Conservation (phyloP, 768 basidiomycete species). For the Wakefieldia striispora region DNA sequence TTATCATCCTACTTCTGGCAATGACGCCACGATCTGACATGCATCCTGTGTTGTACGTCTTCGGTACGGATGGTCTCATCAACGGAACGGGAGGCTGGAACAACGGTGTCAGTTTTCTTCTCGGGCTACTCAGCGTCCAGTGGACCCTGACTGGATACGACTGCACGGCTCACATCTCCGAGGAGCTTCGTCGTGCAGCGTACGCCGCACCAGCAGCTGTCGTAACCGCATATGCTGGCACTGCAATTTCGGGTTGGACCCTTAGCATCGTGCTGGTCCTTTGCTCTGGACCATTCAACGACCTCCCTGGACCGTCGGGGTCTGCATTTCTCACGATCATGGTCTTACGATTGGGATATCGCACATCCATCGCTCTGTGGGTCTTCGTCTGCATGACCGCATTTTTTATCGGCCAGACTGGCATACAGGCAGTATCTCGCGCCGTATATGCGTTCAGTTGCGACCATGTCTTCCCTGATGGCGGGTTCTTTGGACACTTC, state of each 20-base stretch:
- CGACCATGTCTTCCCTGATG: conserved; percentile 54
- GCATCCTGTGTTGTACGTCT: conserved; percentile 56
- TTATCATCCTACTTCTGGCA: conserved; percentile 43
- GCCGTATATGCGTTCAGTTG: conserved; percentile 60
- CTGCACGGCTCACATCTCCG: conserved; percentile 28
- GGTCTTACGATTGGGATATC: conserved; percentile 50
- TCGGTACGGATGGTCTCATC: conserved; percentile 42
- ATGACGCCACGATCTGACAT: conserved; percentile 47
- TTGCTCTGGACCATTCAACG: conserved; percentile 49
- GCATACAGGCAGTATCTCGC: conserved; percentile 55
- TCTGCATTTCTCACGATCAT: conserved; percentile 60
- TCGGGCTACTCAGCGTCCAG: conserved; percentile 47
- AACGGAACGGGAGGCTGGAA: conserved; percentile 44
- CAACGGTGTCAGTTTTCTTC: conserved; percentile 42
- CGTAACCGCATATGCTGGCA: conserved; percentile 44
- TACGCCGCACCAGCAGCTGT: conserved; percentile 45
- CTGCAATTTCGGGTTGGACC: conserved; percentile 54
- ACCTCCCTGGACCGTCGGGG: conserved; percentile 52
- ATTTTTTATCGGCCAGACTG: conserved; percentile 53
- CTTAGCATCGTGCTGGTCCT: conserved; percentile 61
- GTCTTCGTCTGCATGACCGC: conserved; percentile 58
- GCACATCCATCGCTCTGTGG: conserved; percentile 55
- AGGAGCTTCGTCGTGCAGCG: conserved; percentile 54
- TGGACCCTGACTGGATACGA: conserved; percentile 43
- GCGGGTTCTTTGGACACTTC: conserved; percentile 54